Conservation (phyloP, 805 yeast species). For the Wickerhamiella kazuoi region DNA sequence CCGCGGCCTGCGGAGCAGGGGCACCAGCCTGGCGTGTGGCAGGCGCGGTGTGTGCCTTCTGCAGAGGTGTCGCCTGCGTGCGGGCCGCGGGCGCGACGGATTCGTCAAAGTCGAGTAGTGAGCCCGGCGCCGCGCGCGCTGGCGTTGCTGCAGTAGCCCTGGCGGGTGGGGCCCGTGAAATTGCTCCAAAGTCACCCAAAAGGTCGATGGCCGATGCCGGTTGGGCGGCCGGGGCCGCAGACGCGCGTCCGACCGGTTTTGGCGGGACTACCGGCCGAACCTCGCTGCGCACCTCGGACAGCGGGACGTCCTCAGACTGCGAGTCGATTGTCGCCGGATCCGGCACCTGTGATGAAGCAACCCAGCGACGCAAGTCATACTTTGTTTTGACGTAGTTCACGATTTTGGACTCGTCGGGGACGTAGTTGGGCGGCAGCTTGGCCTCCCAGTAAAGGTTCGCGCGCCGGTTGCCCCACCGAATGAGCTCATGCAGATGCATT, state of each 20-base stretch:
- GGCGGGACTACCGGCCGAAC: neutral
- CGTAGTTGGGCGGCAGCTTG: conserved; percentile 46
- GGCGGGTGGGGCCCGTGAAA: neutral
- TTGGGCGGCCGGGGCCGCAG: neutral
- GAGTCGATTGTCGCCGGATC: conserved; percentile 33
- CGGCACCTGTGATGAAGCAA: conserved; percentile 32
- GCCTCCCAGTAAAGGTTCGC: conserved; percentile 80
- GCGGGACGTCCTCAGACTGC: conserved; percentile 4
- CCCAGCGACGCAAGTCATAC: conserved; percentile 85
- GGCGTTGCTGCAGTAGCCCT: neutral
- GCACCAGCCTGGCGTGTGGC: too few relatives aligned
- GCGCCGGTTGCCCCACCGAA: conserved; percentile 66
- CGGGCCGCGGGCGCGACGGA: too few relatives aligned
- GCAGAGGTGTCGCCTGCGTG: too few relatives aligned
- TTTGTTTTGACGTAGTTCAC: conserved; percentile 84
- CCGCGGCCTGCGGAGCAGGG: too few relatives aligned
- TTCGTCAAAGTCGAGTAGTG: too few relatives aligned
- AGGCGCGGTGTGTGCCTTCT: too few relatives aligned
- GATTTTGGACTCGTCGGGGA: conserved; percentile 70
- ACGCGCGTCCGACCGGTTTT: neutral
- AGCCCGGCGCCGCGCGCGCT: too few relatives aligned
- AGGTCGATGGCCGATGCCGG: neutral
- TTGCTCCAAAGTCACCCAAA: neutral
- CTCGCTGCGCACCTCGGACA: neutral
- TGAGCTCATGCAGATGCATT: conserved; percentile 68